Base-by-base conservation (phyloP, 495 filamentous ascomycete species). In the Saxispiralis lemnorum region DNA sequence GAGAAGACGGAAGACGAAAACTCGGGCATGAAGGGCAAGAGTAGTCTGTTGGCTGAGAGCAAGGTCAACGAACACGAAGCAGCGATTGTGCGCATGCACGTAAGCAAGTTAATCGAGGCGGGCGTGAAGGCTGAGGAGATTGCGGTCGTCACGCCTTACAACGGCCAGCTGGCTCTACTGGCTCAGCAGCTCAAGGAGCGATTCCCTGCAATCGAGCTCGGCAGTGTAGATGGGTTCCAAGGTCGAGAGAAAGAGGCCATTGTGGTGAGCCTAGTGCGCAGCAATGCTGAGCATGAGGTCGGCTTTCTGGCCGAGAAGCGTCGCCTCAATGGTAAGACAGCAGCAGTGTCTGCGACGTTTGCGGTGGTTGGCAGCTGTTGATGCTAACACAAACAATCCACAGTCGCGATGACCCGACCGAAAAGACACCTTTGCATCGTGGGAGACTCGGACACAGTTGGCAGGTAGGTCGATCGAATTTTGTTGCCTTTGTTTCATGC, bases 221-320 rank as follows among this genome's bases (percentile, higher is more conserved):
- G 89, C 19, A 93, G 81, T 51, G 83, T 99, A 2, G 89, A 99
- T 62, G 87, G 86, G 6, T 99, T 99, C 58, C 89, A 99, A 58
- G 89, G 89, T 31, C 71, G 89, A 11, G 89, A 99, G 63, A 97
- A 99, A 61, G 89, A 99, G 58, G 89, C 81, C 2, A 79, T 99
- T 31, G 73, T 99, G 28, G 75, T 99, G 14, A 85, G 75, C 57
- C 67, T 95, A 17, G 89, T 99, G 31, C 69, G 89, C 49, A 94
- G 86, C 61, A 96, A 96, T 62, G 51, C 71, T 15, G 75, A 81
- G 41, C 70, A 78, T 19, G 86, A 95, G 61, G 85, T 93, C 10
- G 89, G 89, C 12, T 97, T 99, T 56, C 63, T 99, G 39, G 82
- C 73, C n/a, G 89, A 99, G 64, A 88, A 85, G 63, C 67, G 89